Evolutionary conservation across 306 rosid species (phyloP).

Genomic region (Quercus rubra): DNA sequence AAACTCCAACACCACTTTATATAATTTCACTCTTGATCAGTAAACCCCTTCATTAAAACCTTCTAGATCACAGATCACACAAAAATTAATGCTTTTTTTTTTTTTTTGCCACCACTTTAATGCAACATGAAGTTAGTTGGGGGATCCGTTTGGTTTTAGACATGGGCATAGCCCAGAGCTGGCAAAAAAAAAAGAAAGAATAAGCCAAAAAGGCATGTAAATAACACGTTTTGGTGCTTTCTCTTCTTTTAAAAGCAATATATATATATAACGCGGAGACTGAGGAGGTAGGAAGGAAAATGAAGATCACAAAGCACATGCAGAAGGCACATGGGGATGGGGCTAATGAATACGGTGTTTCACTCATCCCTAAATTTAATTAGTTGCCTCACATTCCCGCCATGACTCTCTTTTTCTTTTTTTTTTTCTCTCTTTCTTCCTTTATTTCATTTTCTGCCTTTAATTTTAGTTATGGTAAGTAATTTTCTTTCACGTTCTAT

Average conservation of each 20-base stretch:
- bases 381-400: constrained; percentile 34
- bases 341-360: constrained; percentile 43
- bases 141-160: constrained; percentile 7
- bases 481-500: constrained; percentile 4
- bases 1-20: background rate
- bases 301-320: constrained; percentile 42
- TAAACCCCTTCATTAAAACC: background rate
- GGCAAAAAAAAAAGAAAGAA: constrained; percentile 6
- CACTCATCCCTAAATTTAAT: constrained; percentile 27
- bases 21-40: background rate
- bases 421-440: background rate
- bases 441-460: background rate
- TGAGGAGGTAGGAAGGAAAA: constrained; percentile 1
- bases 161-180: background rate
- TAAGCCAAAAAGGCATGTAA: constrained; percentile 20
- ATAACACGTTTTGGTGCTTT: constrained; percentile 30
- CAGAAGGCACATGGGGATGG: constrained; percentile 1
- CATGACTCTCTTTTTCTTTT: constrained; percentile 11
- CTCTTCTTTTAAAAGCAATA: constrained; percentile 11
- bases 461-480: constrained; percentile 14
- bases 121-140: background rate
- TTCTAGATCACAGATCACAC: too few species aligned
- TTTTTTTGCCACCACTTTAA: background rate
- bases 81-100: background rate
- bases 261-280: constrained; percentile 25